These are phyloP conservation scores for Trichophyton rubrum DNA, from an alignment of 2,329 filamentous ascomycete species.

Conservation along the genomic window DNA sequence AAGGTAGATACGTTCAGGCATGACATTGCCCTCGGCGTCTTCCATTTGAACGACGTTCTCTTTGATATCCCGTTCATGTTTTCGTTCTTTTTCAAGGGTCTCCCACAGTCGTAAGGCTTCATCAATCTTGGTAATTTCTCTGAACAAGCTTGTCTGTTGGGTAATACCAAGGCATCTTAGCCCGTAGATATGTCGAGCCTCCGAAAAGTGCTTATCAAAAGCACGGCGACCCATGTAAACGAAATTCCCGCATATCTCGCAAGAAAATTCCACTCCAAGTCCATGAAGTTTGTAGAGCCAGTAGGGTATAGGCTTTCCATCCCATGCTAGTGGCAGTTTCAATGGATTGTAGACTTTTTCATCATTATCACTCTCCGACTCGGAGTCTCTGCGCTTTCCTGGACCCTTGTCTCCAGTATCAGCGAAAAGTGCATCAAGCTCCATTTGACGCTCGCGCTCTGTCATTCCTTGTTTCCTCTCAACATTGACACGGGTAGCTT, in stretches of 20 bases:
- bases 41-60: conserved; percentile 96
- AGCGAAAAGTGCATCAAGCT: conserved; percentile 73
- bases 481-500: conserved; percentile 85
- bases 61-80: conserved; percentile 60
- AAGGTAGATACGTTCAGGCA: conserved; percentile 97
- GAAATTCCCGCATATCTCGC: conserved; percentile 95
- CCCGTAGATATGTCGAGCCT: conserved; percentile 83
- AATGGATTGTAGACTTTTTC: conserved; percentile 94
- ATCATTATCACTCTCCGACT: conserved; percentile 56
- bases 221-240: conserved; percentile 96
- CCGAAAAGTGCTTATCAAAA: conserved; percentile 98
- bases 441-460: conserved; percentile 84
- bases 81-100: conserved; percentile 78
- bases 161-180: conserved; percentile 89
- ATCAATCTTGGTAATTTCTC: conserved; percentile 85
- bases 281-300: conserved; percentile 98
- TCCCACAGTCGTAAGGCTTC: conserved; percentile 84
- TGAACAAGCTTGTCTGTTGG: conserved; percentile 69
- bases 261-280: conserved; percentile 84
- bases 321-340: conserved; percentile 92
- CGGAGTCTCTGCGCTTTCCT: conserved; percentile 38
- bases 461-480: conserved; percentile 97
- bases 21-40: conserved; percentile 91
- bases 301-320: conserved; percentile 96
- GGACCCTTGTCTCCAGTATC: conserved; percentile 38